Base-by-base conservation (phyloP, 2,329 filamentous ascomycete species). In the Aspergillus floridensis region DNA sequence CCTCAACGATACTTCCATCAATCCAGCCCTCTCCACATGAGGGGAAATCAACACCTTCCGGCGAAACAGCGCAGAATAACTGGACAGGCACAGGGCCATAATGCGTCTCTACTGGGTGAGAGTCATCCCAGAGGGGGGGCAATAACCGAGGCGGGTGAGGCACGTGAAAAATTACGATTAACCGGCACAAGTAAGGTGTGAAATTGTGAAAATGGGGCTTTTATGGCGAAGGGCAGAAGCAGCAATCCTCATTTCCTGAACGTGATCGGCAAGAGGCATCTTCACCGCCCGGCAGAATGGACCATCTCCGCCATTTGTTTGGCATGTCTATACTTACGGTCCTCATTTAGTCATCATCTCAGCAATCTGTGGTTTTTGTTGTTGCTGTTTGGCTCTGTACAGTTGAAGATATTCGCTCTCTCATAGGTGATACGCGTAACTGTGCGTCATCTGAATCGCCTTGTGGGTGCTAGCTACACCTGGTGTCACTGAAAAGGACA, bases 41-140 rank as follows among this genome's bases (percentile, higher is more conserved):
- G 65, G 65, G 59, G 59, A 59, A 57, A 55, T 56, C 52, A 65
- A 57, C 64, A 65, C 58, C 59, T 61, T 62, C 60, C 66, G 70
- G 53, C 64, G 64, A 63, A 68, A 59, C 51, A 65, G 57, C 49
- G 61, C 56, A 46, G 66, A 67, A 61, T 67, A 62, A 60, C 58
- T 60, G 44, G 68, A 61, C 59, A 73, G 71, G 72, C 72, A 67
- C 70, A 69, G 61, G 70, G 70, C 71, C 73, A 75, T 74, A 62
- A 65, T 71, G 63, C 52, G 61, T 55, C 58, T 66, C 65, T 66
- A 73, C 63, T 69, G 66, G 68, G 72, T 70, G 59, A 22, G 65
- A 58, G 57, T 65, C 61, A 61, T 63, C 61, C 63, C 60, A 48
- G 59, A 62, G 56, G 51, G 57, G 57, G 57, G 51, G 47, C 52